phyloP scores from a whole-genome alignment of 306 rosid genomes.

The Argentina anserina region DNA sequence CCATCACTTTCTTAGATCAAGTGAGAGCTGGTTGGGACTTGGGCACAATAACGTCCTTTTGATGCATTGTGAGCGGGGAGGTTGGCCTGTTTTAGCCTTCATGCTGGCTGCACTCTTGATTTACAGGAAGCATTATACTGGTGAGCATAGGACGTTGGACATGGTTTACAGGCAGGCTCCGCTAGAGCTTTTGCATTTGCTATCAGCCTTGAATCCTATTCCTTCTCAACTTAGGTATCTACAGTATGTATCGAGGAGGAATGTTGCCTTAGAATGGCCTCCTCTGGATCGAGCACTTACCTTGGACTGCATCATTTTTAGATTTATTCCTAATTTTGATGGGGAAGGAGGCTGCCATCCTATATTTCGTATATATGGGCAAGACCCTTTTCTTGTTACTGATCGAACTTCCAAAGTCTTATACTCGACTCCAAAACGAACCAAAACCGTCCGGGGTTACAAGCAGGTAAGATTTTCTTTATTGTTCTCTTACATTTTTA shows the following conservation, averaged over 20 bases:
- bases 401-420: constrained; percentile 60
- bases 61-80: constrained; percentile 93
- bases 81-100: constrained; percentile 92
- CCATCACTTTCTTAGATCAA: constrained; percentile 81
- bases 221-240: constrained; percentile 92
- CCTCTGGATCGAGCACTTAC: constrained; percentile 82
- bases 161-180: constrained; percentile 92
- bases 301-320: constrained; percentile 81
- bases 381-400: constrained; percentile 52
- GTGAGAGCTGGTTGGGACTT: constrained; percentile 91
- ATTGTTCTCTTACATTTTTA: not conserved
- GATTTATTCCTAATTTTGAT: constrained; percentile 69
- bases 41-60: constrained; percentile 73
- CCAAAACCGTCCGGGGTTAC: constrained; percentile 52
- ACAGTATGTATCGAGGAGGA: constrained; percentile 84
- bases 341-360: constrained; percentile 80
- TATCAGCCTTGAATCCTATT: constrained; percentile 68
- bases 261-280: constrained; percentile 88
- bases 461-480: constrained; percentile 57
- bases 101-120: constrained; percentile 87
- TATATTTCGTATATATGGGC: constrained; percentile 77
- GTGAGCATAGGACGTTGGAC: constrained; percentile 88
- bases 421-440: constrained; percentile 63
- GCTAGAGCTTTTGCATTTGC: constrained; percentile 63
- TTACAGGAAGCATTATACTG: constrained; percentile 58